Base-by-base conservation (phyloP, 345 rosid genomes). In the Psidium guajava region DNA sequence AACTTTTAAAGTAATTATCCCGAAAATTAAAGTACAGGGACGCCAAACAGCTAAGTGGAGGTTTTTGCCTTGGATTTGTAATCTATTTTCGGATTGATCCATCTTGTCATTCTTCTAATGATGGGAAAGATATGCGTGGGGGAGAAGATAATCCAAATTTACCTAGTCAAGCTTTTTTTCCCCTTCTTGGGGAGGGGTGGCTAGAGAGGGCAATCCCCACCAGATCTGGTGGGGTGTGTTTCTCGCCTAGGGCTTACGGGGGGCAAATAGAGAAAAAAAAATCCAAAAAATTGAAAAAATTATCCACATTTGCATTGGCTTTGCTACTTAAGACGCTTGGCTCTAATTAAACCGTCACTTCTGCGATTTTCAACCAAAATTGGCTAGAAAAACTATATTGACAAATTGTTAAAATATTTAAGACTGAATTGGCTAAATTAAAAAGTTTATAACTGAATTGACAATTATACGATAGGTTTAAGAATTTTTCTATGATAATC, bases 241-340 rank as follows among this genome's bases (percentile, higher is more conserved):
- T 3, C 6, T 25, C 27, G 15, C 15, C 2, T 1, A 12, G 11
- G 32, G 28, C 15, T 6, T 4, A 25, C 2, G 11, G 8, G n/a
- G 64, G n/a, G 64, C n/a, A 57, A 57, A 57, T 57, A 27, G 27
- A 13, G 28, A 12, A 58, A 58, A 5, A 25, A 57, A 10, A 25
- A 1, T n/a, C 25, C 3, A 25, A 58, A 58, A 58, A n/a, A 5
- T 58, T 58, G 15, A 6, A 11, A 58, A 58, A 58, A 25, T 58
- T 3, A 0, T 58, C 0, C 1, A n/a, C 3, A 5, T 58, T 6
- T 3, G n/a, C 27, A n/a, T 4, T 1, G 8, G 15, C 3, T 6
- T 58, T 58, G 5, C 28, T 32, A 58, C 3, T 44, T 5, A 44
- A 44, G 47, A 44, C 1, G 47, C 47, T 6, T 44, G 47, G 47